Base-by-base conservation (phyloP, 441 rosid genomes). In the Arabidopsis hybrid region DNA sequence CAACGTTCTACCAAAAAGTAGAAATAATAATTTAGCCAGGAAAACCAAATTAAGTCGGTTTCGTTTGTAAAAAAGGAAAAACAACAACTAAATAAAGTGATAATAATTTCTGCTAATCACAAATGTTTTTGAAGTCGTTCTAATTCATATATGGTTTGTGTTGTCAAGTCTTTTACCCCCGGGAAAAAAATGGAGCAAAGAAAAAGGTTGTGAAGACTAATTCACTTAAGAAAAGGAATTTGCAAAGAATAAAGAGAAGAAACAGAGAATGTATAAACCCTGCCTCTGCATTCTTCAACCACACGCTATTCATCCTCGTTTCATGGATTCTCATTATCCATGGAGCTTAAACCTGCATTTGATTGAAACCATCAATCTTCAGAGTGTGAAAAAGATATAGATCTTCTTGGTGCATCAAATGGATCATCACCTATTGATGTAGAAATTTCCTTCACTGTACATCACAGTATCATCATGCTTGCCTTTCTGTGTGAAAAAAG, bases 291-390 rank as follows among this genome's bases (percentile, higher is more conserved):
- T 52, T 52, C 34, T 52, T 26, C 57, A 52, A 52, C 8, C 0
- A 21, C 34, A 26, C 26, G 26, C 13, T 52, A 53, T 29, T 53
- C n/a, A 29, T 53, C 58, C 14, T 53, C 8, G 9, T 26, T 6
- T 53, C 35, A 2, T 52, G 58, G 58, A 52, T 52, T 26, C 58
- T 53, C 58, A 53, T 53, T 2, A 29, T 53, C 58, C 58, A 1
- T 0, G 16, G 14, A 53, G 3, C 58, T 53, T 29, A 5, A 53
- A 29, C 58, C 16, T 53, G 58, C 58, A 53, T 38, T 29, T 29
- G 16, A 6, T 12, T 53, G 17, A 29, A 29, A 53, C 58, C 58
- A 53, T 13, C 1, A 53, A 12, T 6, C 14, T 29, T 53, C 14
- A 11, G 14, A 21, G 58, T 9, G 1, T 39, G 43, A 39, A 12